Evolutionary conservation across 83 land plant genomes (phyloP), one percentile per base, ranked within the genome.

Genomic region (Picea abies): DNA sequence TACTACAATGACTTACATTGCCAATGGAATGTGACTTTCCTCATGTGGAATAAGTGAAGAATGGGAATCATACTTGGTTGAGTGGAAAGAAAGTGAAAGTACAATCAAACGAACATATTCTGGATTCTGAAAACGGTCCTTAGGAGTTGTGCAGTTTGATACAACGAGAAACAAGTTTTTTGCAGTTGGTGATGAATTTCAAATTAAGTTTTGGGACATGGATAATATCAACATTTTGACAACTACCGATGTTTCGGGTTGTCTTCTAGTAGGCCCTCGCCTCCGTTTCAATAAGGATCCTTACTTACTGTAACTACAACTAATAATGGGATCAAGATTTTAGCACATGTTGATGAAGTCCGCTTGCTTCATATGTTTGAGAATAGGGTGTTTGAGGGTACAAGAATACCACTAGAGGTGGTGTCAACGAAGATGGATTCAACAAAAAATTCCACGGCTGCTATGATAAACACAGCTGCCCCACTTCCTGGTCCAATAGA

Each of bases 131-230:
- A 41, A 41, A 85, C 82, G 91, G 6, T 90, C 94, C 44, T 69
- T 84, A 20, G 92, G 86, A 15, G 89, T 88, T 81, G 92, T 90
- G 0, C 90, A 92, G 65, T 92, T 90, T 84, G 94, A 90, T 84
- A 92, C 92, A 0, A 88, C 91, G 0, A 83, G 84, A 37, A 92
- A 90, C 3, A 83, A 89, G 41, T 92, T 92, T 52, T 82, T 92
- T 63, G 93, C 91, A 64, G 91, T 91, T 73, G 91, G 93, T 23
- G 93, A 92, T 78, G 93, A 92, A 44, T 88, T 83, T 82, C 60
- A 75, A 23, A 87, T 92, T 39, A 92, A 92, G 71, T 85, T 88
- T 66, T 92, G 94, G 94, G 93, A 92, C 80, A 87, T 92, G 93
- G 94, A 92, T 41, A 90, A 88, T 81, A 69, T 80, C 32, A 90